A percentile compares a stretch with the other conserved stretches of the same genome.
These are phyloP conservation scores for Cucurbita ficifolia DNA, from an alignment of 306 rosid species.

Conservation along the genomic window DNA sequence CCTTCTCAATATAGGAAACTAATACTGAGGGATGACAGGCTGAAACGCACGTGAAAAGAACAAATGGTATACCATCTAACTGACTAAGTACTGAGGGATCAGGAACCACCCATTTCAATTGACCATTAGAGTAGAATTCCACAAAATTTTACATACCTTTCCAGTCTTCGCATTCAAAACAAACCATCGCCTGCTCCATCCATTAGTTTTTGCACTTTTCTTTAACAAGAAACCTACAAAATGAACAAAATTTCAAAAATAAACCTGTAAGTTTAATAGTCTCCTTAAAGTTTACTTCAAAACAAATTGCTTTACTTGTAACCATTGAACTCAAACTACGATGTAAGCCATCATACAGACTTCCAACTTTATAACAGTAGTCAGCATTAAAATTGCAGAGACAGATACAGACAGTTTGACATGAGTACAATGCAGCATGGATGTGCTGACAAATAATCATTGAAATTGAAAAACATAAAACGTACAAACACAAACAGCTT, in stretches of 20 bases:
- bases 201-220: constrained; percentile 86
- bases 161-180: constrained; percentile 91
- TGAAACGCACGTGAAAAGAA: background rate
- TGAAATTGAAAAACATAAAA: background rate
- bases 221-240: constrained; percentile 62
- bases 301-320: background rate
- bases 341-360: background rate
- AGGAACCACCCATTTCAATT: background rate
- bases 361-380: background rate
- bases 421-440: background rate
- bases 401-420: background rate
- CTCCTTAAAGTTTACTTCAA: background rate
- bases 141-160: constrained; percentile 44
- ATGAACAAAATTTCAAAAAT: background rate
- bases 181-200: constrained; percentile 97
- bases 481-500: too few relatives aligned
- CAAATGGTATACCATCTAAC: background rate
- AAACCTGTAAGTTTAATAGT: background rate
- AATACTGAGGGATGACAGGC: background rate
- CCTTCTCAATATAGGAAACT: background rate
- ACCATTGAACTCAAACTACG: background rate
- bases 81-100: background rate
- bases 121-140: background rate
- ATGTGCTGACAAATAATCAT: background rate
- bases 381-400: background rate